Evolutionary conservation across 83 land plant species (phyloP), one percentile per base, ranked within the genome.

Genomic region (Diphasiastrum complanatum): DNA sequence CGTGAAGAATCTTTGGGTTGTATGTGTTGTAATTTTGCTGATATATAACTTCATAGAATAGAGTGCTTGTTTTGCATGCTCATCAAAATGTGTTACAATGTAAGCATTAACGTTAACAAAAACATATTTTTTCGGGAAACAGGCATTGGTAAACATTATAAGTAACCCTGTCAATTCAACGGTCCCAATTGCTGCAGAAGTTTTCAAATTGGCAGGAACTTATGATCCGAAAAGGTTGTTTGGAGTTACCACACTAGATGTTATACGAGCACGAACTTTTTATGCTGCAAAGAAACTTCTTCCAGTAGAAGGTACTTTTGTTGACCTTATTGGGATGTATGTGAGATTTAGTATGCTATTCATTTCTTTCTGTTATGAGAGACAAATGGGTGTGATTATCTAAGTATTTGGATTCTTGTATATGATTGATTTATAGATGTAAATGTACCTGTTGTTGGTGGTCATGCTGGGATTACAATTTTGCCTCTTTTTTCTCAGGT

Each of bases 111-210:
- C n/a, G n/a, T n/a, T n/a, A n/a, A n/a, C n/a, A n/a, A n/a, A n/a
- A n/a, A n/a, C n/a, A n/a, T n/a, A n/a, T n/a, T n/a, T n/a, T n/a
- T n/a, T n/a, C n/a, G 33, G 38, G 18, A 27, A 26, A 27, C 57
- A 82, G 85, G 85, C 85, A 2, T 51, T 82, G 34, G 78, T 83
- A 11, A 80, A 79, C 61, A 83, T 83, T 80, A 83, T 83, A 10
- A 83, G 86, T 33, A 83, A 83, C 43, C 86, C 84, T 36, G 86
- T 83, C 53, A 83, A 83, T 56, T 83, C 86, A 14, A 83, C 86
- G 10, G 84, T 83, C 23, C 84, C 86, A 16, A 83, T 83, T 50
- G 86, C 84, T 4, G 70, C 84, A 16, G 86, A 83, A 57, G 78
- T 83, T 20, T 83, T 83, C 57, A 83, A 83, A 70, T 62, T 75